Evolutionary conservation across 305 asterid genomes (phyloP).

Genomic region (Petunia hybrid): DNA sequence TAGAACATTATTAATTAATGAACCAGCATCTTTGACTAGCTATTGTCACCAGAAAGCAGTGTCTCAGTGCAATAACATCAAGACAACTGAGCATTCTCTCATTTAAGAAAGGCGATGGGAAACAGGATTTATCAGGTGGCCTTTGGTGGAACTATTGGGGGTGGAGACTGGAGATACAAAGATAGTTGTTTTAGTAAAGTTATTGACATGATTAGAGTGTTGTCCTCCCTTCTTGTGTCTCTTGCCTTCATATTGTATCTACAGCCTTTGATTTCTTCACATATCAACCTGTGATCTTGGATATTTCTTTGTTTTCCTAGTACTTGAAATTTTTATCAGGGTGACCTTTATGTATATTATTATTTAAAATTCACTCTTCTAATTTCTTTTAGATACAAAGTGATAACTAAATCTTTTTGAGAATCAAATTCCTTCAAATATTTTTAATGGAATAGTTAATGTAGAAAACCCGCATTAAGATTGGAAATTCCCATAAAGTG

Average conservation of each 20-base stretch:
- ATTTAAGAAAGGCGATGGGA: not conserved
- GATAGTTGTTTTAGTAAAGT: not conserved
- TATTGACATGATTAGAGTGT: constrained; percentile 8
- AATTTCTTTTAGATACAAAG: not conserved
- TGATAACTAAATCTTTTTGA: too few species aligned
- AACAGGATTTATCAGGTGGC: not conserved
- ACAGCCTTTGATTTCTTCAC: constrained; percentile 5
- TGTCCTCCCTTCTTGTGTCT: not conserved
- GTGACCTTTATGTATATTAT: not conserved
- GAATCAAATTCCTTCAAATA: too few species aligned
- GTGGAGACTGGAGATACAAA: not conserved
- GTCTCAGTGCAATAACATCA: not conserved
- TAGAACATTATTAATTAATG: constrained; percentile 37
- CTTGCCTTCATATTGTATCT: not conserved
- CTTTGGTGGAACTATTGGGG: not conserved
- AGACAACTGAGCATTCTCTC: not conserved
- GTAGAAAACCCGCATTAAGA: too few species aligned
- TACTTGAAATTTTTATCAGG: not conserved
- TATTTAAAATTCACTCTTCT: not conserved
- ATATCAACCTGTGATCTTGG: not conserved
- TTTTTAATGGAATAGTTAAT: too few species aligned
- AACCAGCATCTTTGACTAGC: not conserved
- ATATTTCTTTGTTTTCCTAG: too few species aligned
- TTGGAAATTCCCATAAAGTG: too few species aligned
- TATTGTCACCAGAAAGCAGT: not conserved